phyloP scores from a whole-genome alignment of 2,329 filamentous ascomycete genomes.

The Thielaviopsis ethacetica region DNA sequence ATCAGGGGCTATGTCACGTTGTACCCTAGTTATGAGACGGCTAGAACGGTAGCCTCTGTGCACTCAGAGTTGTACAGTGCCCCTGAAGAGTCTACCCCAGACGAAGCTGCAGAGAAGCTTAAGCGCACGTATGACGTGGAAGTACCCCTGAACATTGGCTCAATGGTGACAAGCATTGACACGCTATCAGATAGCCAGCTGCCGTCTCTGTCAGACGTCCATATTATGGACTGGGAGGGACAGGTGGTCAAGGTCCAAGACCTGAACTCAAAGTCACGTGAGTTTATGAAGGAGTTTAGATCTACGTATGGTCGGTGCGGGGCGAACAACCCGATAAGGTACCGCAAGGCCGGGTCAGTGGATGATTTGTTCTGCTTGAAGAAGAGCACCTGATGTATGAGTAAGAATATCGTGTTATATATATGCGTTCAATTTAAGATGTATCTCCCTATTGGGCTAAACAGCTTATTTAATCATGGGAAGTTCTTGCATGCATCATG shows the following conservation, averaged over 20 bases:
- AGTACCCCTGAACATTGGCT: slow-evolving; percentile 26
- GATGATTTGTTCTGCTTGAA: slow-evolving; percentile 48
- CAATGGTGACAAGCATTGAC: slow-evolving; percentile 29
- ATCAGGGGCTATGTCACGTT: slow-evolving; percentile 62
- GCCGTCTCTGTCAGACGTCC: slow-evolving; percentile 29
- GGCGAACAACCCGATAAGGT: slow-evolving; percentile 17
- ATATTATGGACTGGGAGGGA: slow-evolving; percentile 51
- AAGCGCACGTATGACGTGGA: slow-evolving; percentile 14
- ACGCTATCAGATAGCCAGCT: slow-evolving; percentile 29
- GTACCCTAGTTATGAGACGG: slow-evolving; percentile 50
- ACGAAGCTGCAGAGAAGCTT: slow-evolving; percentile 12
- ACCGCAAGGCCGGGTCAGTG: slow-evolving; percentile 23
- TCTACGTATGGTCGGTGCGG: slow-evolving; percentile 50
- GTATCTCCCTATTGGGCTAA: background rate
- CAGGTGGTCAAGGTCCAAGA: slow-evolving; percentile 16
- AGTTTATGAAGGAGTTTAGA: slow-evolving; percentile 44
- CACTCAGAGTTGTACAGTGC: slow-evolving; percentile 58
- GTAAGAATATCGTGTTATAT: background rate
- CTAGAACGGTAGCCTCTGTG: slow-evolving; percentile 45
- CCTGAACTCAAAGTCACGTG: slow-evolving; percentile 27
- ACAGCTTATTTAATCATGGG: background rate
- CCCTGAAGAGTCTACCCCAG: slow-evolving; percentile 49
- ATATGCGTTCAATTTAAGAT: background rate
- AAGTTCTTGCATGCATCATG: no score
- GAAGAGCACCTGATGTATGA: background rate